These are phyloP conservation scores for Candida broadrunensis DNA, from an alignment of 805 yeast genomes.

Conservation along the genomic window DNA sequence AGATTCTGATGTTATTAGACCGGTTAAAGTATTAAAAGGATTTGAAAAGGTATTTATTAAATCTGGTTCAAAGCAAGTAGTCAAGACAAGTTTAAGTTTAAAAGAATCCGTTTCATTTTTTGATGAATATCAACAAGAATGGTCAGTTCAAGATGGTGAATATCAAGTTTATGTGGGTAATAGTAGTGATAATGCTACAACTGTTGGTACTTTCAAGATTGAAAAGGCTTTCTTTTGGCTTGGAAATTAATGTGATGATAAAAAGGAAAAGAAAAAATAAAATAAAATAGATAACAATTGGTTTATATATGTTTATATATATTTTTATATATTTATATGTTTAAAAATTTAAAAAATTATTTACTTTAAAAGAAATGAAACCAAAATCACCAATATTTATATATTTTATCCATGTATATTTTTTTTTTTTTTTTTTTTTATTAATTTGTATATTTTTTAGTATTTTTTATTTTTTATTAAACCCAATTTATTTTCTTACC, in stretches of 20 bases:
- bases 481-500: constrained; percentile 11
- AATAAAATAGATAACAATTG: no score
- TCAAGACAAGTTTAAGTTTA: constrained; percentile 14
- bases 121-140: constrained; percentile 24
- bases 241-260: constrained; percentile 3
- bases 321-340: no score
- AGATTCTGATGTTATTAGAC: constrained; percentile 16
- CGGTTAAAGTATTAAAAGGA: constrained; percentile 28
- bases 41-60: constrained; percentile 23
- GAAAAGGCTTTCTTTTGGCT: constrained; percentile 9
- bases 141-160: constrained; percentile 22
- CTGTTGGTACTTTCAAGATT: constrained; percentile 12
- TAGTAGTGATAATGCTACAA: constrained; percentile 14
- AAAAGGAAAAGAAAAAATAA: neutral
- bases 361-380: no score
- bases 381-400: no score
- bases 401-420: no score
- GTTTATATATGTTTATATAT: no score
- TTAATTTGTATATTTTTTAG: no score
- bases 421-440: no score
- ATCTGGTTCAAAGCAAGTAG: constrained; percentile 12
- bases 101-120: constrained; percentile 28
- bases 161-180: constrained; percentile 24
- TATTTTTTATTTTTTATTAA: no score
- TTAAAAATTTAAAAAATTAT: no score